These are phyloP conservation scores for Exophiala viscosa DNA, from an alignment of 2,329 filamentous ascomycete species.

Conservation along the genomic window DNA sequence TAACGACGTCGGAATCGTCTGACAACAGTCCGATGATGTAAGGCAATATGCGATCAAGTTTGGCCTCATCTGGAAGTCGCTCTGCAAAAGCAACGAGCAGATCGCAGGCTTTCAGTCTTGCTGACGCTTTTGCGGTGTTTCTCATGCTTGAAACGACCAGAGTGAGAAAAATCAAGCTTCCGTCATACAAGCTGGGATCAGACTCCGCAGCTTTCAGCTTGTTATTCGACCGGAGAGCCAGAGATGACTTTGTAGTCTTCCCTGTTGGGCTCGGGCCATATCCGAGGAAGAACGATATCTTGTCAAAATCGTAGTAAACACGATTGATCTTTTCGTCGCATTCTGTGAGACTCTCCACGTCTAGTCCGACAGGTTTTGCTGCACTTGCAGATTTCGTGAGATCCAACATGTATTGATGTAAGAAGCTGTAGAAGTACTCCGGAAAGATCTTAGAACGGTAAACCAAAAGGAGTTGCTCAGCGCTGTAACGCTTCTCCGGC, in stretches of 20 bases:
- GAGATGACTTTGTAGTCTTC: conserved; percentile 31
- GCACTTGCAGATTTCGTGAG: conserved; percentile 88
- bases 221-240: conserved; percentile 58
- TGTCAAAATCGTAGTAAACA: conserved; percentile 93
- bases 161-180: conserved; percentile 86
- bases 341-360: conserved; percentile 71
- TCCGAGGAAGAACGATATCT: conserved; percentile 90
- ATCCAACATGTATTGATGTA: conserved; percentile 96
- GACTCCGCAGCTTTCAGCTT: conserved; percentile 49
- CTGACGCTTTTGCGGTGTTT: conserved; percentile 83
- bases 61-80: conserved; percentile 87
- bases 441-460: conserved; percentile 92
- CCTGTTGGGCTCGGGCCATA: conserved; percentile 36
- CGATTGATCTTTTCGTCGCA: conserved; percentile 91
- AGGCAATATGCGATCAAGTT: conserved; percentile 86
- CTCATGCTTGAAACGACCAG: conserved; percentile 83
- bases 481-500: conserved; percentile 84
- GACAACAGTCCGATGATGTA: conserved; percentile 80
- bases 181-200: conserved; percentile 71
- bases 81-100: conserved; percentile 88
- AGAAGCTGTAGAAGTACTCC: conserved; percentile 92
- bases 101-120: conserved; percentile 84
- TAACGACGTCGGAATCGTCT: conserved; percentile 79
- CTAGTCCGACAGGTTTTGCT: conserved; percentile 65
- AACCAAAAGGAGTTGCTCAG: conserved; percentile 88